phyloP scores from a whole-genome alignment of 176 grass and related monocot species.

The Microstegium vimineum region DNA sequence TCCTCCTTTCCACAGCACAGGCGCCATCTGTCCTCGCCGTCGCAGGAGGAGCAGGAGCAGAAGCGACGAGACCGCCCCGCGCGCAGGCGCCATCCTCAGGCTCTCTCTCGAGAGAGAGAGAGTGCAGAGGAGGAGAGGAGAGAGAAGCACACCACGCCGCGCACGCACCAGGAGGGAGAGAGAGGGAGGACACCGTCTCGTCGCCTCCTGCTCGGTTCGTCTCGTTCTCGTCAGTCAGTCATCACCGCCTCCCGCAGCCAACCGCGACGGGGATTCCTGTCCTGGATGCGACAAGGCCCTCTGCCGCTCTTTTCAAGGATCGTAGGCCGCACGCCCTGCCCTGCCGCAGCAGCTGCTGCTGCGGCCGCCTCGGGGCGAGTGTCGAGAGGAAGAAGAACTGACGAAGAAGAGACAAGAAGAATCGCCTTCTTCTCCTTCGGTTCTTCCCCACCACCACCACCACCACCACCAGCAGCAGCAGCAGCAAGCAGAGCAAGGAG shows the following conservation, averaged over 20 bases:
- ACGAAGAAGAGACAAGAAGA: conserved; percentile 14
- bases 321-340: neutral
- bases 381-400: neutral
- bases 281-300: conserved; percentile 14
- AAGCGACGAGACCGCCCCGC: neutral
- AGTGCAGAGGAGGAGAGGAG: neutral
- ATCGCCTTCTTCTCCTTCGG: neutral
- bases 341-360: neutral
- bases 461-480: too few species aligned
- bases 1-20: conserved; percentile 14
- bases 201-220: neutral
- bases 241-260: conserved; percentile 14
- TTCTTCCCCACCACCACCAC: neutral
- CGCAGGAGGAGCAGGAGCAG: neutral
- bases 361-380: neutral
- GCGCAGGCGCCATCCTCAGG: too few species aligned
- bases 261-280: conserved; percentile 13
- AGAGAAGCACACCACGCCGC: neutral
- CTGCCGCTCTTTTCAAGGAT: neutral
- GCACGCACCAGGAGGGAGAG: neutral
- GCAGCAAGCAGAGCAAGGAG: neutral
- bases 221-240: neutral
- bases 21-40: neutral
- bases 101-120: neutral
- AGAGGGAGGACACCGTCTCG: conserved; percentile 4